phyloP scores from a whole-genome alignment of 2,329 filamentous ascomycete genomes.

The Gliomastix tumulicola region DNA sequence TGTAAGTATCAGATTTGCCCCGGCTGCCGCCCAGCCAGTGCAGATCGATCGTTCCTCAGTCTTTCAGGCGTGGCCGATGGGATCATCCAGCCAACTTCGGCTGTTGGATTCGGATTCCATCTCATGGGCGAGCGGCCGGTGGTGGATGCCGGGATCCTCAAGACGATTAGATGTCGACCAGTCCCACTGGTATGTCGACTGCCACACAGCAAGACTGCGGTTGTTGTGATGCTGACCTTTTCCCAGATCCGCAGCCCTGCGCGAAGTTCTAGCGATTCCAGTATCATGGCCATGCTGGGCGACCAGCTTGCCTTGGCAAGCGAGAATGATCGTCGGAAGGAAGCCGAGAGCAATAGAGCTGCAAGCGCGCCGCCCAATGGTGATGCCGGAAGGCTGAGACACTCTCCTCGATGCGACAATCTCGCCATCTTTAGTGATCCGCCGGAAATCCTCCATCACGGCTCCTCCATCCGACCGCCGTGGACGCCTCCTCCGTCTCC shows the following conservation, averaged over 20 bases:
- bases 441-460: background rate
- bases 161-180: conserved; percentile 29
- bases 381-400: conserved; percentile 10
- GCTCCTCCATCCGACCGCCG: conserved; percentile 1
- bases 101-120: conserved; percentile 46
- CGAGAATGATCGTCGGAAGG: no score
- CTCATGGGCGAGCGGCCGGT: conserved; percentile 33
- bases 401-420: conserved; percentile 15
- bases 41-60: conserved; percentile 39
- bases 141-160: conserved; percentile 27
- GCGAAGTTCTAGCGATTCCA: no score
- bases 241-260: no score
- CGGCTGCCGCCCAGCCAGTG: conserved; percentile 34
- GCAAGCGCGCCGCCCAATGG: no score
- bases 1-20: conserved; percentile 46
- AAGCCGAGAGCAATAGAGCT: no score
- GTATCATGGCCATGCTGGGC: no score
- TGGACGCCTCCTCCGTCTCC: conserved; percentile 12
- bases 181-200: conserved; percentile 25
- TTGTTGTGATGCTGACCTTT: no score
- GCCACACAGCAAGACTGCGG: no score
- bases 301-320: no score
- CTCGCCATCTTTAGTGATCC: no score
- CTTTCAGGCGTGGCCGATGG: conserved; percentile 41
- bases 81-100: conserved; percentile 41